Percentiles rank a stretch among this genome's conserved stretches.
Evolutionary conservation across 2,329 filamentous ascomycete genomes (phyloP).

Genomic region (Sarocladium kiliense): DNA sequence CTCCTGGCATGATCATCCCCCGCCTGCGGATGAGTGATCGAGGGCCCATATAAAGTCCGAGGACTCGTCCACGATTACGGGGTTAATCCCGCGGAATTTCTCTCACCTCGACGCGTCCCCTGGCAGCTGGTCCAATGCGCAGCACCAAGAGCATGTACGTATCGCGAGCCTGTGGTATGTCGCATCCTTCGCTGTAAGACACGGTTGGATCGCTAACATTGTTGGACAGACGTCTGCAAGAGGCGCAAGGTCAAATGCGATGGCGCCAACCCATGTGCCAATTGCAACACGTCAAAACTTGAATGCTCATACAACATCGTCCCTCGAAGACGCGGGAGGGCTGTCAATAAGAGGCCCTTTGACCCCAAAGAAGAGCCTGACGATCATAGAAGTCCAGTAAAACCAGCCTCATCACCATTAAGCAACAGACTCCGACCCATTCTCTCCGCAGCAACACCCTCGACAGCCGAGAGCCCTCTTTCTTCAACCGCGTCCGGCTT

Average conservation of each 20-base stretch:
- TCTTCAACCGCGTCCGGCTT: background rate
- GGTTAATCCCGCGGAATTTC: constrained; percentile 7
- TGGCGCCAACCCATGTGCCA: constrained; percentile 10
- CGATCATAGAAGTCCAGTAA: background rate
- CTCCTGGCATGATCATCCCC: too few species aligned
- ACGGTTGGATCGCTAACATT: background rate
- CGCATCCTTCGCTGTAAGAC: background rate
- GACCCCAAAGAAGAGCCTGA: background rate
- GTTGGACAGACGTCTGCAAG: constrained; percentile 7
- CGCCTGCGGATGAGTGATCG: too few species aligned
- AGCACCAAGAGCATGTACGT: constrained; percentile 2
- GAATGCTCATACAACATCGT: constrained; percentile 8
- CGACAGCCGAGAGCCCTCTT: background rate
- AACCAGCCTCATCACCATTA: background rate
- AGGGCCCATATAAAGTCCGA: background rate
- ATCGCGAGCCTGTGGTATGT: background rate
- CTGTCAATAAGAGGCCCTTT: background rate
- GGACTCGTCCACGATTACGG: background rate
- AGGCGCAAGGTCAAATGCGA: constrained; percentile 15
- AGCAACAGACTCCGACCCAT: background rate
- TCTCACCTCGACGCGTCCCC: background rate
- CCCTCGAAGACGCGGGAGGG: background rate
- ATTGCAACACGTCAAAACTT: constrained; percentile 10
- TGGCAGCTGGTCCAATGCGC: background rate
- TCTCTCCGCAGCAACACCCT: background rate